Evolutionary conservation across 2,329 filamentous ascomycete species (phyloP).

Genomic region (Trichoderma simmonsii): DNA sequence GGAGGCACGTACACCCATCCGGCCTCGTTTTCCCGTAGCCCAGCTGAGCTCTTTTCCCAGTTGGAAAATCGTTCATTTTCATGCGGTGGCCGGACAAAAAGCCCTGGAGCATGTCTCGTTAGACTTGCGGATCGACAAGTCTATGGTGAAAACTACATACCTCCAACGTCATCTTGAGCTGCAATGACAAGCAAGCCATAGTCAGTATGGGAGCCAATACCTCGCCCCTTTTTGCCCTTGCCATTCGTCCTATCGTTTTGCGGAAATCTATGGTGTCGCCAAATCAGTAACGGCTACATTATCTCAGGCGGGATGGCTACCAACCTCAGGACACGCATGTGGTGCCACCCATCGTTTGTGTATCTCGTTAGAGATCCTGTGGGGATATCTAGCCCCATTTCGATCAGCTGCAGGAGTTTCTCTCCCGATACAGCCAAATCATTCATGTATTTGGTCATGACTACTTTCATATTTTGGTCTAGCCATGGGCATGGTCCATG

Average conservation of each 20-base stretch:
- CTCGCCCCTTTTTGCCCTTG: conserved; percentile 47
- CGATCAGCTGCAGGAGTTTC: conserved; percentile 44
- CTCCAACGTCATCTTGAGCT: conserved; percentile 48
- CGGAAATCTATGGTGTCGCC: conserved; percentile 30
- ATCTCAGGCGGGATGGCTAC: conserved; percentile 17
- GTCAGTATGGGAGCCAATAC: conserved; percentile 52
- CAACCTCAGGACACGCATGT: conserved; percentile 47
- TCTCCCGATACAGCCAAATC: conserved; percentile 42
- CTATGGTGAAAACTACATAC: conserved; percentile 22
- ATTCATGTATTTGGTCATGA: conserved; percentile 41
- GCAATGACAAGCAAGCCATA: conserved; percentile 51
- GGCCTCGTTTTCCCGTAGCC: conserved; percentile 42
- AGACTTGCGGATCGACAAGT: neutral
- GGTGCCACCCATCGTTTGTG: conserved; percentile 50
- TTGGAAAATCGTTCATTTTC: conserved; percentile 42
- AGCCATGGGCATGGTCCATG: conserved; percentile 51
- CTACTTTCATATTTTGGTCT: conserved; percentile 37
- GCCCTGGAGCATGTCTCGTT: conserved; percentile 26
- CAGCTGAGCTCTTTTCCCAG: conserved; percentile 44
- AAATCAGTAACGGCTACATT: neutral
- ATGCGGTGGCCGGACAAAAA: conserved; percentile 45
- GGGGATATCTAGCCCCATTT: conserved; percentile 42
- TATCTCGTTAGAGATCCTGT: conserved; percentile 39
- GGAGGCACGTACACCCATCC: conserved; percentile 49
- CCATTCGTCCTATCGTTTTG: conserved; percentile 39